Percentiles rank a stretch among this genome's conserved stretches.
These are phyloP conservation scores for Ramaria rubella DNA, from an alignment of 768 basidiomycete genomes.

Conservation along the genomic window DNA sequence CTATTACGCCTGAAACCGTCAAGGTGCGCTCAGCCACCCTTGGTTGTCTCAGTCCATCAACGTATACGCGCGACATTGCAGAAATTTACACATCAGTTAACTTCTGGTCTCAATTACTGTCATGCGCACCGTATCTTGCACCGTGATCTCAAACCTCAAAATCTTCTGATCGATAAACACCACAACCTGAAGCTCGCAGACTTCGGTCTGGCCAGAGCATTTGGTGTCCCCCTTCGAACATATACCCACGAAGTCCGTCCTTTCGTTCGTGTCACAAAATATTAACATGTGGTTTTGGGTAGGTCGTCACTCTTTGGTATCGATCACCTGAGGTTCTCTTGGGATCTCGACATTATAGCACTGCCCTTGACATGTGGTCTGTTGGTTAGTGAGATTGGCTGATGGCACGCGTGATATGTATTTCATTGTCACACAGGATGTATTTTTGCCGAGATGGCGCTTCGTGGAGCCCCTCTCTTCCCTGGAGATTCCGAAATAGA, in stretches of 20 bases:
- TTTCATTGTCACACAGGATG: constrained; percentile 39
- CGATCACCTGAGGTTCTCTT: constrained; percentile 96
- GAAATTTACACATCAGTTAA: constrained; percentile 96
- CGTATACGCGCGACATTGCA: constrained; percentile 26
- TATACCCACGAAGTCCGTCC: constrained; percentile 90
- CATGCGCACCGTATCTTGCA: constrained; percentile 96
- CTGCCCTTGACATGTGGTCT: constrained; percentile 99
- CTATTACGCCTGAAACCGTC: constrained; percentile 65
- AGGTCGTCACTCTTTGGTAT: constrained; percentile 99
- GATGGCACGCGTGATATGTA: constrained; percentile 1
- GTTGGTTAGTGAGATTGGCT: constrained; percentile 40
- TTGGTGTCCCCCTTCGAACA: constrained; percentile 97
- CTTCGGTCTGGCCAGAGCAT: constrained; percentile 93
- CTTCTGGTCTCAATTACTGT: constrained; percentile 86
- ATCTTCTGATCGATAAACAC: constrained; percentile 82
- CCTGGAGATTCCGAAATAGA: constrained; percentile 99
- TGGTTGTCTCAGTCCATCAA: not conserved
- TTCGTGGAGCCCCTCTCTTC: constrained; percentile 84
- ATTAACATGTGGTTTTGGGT: constrained; percentile 4
- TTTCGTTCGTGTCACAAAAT: not conserved
- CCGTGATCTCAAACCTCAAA: constrained; percentile 94
- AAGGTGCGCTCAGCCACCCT: constrained; percentile 52
- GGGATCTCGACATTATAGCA: constrained; percentile 93
- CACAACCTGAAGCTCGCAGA: constrained; percentile 95
- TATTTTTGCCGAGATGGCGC: constrained; percentile 98